Evolutionary conservation across 1,139 yeast genomes (phyloP).

Genomic region (Nakaseomyces bracarensis): DNA sequence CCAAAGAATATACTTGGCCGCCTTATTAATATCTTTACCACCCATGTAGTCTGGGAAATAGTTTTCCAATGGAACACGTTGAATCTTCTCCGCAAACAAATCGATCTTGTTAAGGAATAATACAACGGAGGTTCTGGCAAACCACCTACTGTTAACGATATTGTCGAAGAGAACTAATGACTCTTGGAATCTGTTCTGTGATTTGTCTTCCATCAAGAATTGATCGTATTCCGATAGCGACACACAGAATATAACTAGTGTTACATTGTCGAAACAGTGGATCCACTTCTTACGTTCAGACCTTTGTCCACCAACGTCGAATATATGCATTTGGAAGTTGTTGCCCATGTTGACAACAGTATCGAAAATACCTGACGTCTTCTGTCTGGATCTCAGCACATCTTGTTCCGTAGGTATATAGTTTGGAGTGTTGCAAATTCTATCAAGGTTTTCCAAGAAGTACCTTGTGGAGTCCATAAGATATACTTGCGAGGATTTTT

Average conservation of each 20-base stretch:
- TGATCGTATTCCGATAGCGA: constrained; percentile 89
- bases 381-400: constrained; percentile 78
- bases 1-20: constrained; percentile 92
- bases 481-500: constrained; percentile 65
- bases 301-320: constrained; percentile 91
- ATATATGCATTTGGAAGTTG: constrained; percentile 63
- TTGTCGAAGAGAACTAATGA: constrained; percentile 80
- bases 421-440: constrained; percentile 47
- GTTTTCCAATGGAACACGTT: constrained; percentile 70
- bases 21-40: constrained; percentile 79
- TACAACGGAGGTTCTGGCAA: constrained; percentile 76
- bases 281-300: constrained; percentile 93
- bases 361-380: constrained; percentile 88
- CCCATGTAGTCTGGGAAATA: constrained; percentile 89
- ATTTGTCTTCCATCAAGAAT: constrained; percentile 67
- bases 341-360: constrained; percentile 70
- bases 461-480: constrained; percentile 82
- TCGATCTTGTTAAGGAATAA: constrained; percentile 84
- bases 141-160: constrained; percentile 92
- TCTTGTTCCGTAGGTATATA: constrained; percentile 72
- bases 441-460: constrained; percentile 57
- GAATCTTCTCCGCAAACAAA: constrained; percentile 77
- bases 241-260: constrained; percentile 81
- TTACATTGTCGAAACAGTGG: constrained; percentile 88
- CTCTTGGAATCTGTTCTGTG: constrained; percentile 78